phyloP scores from a whole-genome alignment of 306 rosid species.

The Cucurbita maxima region DNA sequence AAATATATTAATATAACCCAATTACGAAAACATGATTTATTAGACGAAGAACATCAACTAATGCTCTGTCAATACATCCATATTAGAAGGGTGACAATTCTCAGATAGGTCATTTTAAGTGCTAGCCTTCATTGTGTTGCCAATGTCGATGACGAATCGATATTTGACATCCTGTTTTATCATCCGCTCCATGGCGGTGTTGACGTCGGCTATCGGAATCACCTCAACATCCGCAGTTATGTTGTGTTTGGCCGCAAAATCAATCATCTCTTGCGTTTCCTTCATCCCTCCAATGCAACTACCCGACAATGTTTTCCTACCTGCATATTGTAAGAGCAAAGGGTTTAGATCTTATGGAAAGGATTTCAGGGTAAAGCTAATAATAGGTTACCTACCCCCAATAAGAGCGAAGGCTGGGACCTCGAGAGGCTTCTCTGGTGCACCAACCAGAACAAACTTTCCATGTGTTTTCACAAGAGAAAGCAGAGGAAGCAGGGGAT shows the following conservation, averaged over 20 bases:
- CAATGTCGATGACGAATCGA: constrained; percentile 15
- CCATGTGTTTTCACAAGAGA: constrained; percentile 16
- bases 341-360: not conserved
- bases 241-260: constrained; percentile 13
- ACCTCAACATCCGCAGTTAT: constrained; percentile 10
- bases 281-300: constrained; percentile 37
- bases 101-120: not conserved
- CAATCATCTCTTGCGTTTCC: constrained; percentile 38
- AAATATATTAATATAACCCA: not conserved
- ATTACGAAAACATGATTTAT: not conserved
- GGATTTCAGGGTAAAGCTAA: not conserved
- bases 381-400: constrained; percentile 6
- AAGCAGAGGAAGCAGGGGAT: constrained; percentile 11
- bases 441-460: constrained; percentile 28
- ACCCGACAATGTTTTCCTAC: constrained; percentile 28
- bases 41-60: not conserved
- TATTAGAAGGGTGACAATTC: not conserved
- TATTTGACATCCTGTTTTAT: constrained; percentile 7
- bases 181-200: constrained; percentile 9
- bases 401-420: constrained; percentile 17
- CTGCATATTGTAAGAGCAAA: not conserved
- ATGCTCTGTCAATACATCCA: not conserved
- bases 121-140: constrained; percentile 1
- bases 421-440: constrained; percentile 13
- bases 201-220: constrained; percentile 4